phyloP scores from a whole-genome alignment of 805 yeast species.

The Nakazawaea wyomingensis region DNA sequence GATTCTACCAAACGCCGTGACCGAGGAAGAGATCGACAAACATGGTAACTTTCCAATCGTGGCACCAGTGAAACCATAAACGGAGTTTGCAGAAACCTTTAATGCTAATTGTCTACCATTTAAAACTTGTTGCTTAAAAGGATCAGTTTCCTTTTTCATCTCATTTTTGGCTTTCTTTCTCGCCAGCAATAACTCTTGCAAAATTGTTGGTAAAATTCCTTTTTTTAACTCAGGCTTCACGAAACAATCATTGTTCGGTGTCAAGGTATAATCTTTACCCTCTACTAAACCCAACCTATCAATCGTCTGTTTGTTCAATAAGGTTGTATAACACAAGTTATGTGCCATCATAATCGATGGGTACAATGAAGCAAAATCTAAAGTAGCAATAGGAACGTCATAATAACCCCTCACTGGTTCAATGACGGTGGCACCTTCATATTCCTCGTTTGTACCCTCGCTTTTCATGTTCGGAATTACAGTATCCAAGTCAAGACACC shows the following conservation, averaged over 20 bases:
- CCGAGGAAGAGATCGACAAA: constrained; percentile 91
- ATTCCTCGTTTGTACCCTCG: constrained; percentile 82
- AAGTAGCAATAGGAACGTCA: constrained; percentile 94
- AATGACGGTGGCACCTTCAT: constrained; percentile 99
- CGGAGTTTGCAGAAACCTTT: constrained; percentile 96
- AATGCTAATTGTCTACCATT: constrained; percentile 97
- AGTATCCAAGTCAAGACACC: constrained; percentile 79
- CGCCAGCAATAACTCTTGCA: constrained; percentile 83
- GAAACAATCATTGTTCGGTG: constrained; percentile 92
- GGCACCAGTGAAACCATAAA: constrained; percentile 98
- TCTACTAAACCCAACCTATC: constrained; percentile 57
- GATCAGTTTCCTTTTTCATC: constrained; percentile 87
- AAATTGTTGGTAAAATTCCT: constrained; percentile 89
- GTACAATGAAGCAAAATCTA: constrained; percentile 95
- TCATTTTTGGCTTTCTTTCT: constrained; percentile 92
- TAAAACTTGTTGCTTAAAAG: constrained; percentile 86
- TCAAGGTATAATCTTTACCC: constrained; percentile 72
- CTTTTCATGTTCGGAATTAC: constrained; percentile 87
- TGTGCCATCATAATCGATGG: constrained; percentile 99
- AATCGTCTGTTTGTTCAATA: constrained; percentile 65
- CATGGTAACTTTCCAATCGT: constrained; percentile 97
- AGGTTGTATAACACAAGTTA: constrained; percentile 90
- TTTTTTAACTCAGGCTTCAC: constrained; percentile 64
- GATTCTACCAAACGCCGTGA: constrained; percentile 91
- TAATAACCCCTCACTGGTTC: constrained; percentile 96